Evolutionary conservation across 257 asterid species (phyloP).

Genomic region (Nyctanthes arbortristis): DNA sequence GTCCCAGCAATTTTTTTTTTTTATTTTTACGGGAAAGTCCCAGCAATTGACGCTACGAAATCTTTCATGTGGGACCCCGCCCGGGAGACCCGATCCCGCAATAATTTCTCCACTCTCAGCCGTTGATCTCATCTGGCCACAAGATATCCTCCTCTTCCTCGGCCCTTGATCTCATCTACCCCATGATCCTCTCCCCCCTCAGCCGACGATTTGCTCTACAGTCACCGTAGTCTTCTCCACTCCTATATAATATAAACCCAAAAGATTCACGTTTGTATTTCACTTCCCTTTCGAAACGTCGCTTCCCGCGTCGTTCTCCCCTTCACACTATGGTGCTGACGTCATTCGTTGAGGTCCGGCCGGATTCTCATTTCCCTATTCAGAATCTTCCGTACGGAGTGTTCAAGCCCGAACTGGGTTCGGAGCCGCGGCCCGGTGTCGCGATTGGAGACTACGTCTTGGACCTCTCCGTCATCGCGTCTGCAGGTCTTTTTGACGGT

Average conservation of each 20-base stretch:
- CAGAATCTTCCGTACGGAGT: constrained; percentile 98
- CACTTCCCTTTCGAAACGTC: too few species aligned
- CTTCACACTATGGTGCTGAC: constrained; percentile 50
- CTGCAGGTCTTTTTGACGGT: constrained; percentile 81
- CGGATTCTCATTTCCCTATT: constrained; percentile 91
- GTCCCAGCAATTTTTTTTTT: too few species aligned
- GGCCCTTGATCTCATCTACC: too few species aligned
- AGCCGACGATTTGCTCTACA: not conserved
- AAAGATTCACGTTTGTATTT: too few species aligned
- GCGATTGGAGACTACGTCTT: constrained; percentile 79
- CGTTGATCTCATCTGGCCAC: too few species aligned
- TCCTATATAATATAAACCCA: too few species aligned
- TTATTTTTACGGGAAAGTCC: too few species aligned
- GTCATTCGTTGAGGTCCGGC: constrained; percentile 72
- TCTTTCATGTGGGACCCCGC: not conserved
- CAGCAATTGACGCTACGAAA: too few species aligned
- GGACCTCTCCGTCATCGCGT: constrained; percentile 68
- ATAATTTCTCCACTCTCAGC: not conserved
- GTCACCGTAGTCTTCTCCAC: not conserved
- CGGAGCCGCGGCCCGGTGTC: constrained; percentile 76
- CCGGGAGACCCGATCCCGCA: not conserved
- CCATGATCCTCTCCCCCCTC: too few species aligned
- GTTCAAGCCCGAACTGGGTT: constrained; percentile 56
- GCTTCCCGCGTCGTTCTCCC: not conserved
- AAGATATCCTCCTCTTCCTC: too few species aligned